Base-by-base conservation (phyloP, 1,284 basidiomycete species). In the Boletus mariae region DNA sequence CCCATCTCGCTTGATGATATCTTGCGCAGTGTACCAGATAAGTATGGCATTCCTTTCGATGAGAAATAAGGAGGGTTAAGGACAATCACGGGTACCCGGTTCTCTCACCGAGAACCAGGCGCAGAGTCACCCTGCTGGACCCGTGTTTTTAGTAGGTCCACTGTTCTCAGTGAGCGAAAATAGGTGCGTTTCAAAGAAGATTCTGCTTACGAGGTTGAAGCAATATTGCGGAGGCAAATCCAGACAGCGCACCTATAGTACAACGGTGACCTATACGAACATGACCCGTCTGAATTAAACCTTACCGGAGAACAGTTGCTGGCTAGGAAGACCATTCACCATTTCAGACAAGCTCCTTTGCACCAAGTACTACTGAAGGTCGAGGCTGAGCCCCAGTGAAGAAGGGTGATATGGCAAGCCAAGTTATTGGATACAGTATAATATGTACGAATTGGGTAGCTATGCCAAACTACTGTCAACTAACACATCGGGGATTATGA, bases 61-160 rank as follows among this genome's bases (percentile, higher is more conserved):
- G 34, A 35, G 41, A 20, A 9, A 45, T 35, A 11, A 25, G 28
- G 49, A 29, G 47, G 40, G 17, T 29, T 47, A 45, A 41, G 40
- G 44, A 49, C 12, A 31, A 37, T n/a, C 32, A 26, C 58, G 45
- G 32, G 2, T 35, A 15, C 28, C 11, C 34, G 47, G 52, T 44
- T 28, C 38, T 59, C 73, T 60, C 56, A 77, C 76, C 71, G 70
- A 53, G 67, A 58, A 45, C 65, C 60, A 49, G 65, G 51, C 15
- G 59, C 60, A 5, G 77, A 76, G 66, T 87, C 84, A 47, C 81
- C 79, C 70, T 94, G 90, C 68, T 95, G 91, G 57, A 94, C 67
- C 41, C 92, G 81, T 17, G 93, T 96, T 73, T 95, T 95, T 63
- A 96, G 71, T 31, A 95, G 75, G 71, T 95, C 93, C 59, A 95